Evolutionary conservation across 2,329 filamentous ascomycete species (phyloP).

Genomic region (Dactylonectria estremocensis): DNA sequence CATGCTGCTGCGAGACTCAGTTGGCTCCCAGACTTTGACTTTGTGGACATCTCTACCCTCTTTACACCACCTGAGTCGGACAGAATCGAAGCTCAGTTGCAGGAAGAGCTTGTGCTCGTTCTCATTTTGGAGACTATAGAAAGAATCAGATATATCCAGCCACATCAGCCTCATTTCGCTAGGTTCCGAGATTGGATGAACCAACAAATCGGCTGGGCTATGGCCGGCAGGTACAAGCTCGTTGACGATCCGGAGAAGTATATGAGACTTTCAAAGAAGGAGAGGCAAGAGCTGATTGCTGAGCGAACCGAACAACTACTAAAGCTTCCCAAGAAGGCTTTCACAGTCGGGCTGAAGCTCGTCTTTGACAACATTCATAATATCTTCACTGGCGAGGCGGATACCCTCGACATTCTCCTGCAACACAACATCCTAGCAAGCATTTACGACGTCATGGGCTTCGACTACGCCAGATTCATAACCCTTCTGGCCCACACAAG

Average conservation of each 20-base stretch:
- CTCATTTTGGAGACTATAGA: slow-evolving; percentile 18
- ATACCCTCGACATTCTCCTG: slow-evolving; percentile 16
- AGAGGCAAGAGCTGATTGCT: slow-evolving; percentile 1
- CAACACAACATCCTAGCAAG: slow-evolving; percentile 16
- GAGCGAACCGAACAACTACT: not conserved
- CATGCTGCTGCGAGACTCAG: slow-evolving; percentile 20
- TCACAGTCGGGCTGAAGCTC: slow-evolving; percentile 1
- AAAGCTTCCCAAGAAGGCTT: slow-evolving; percentile 9
- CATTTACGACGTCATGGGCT: slow-evolving; percentile 15
- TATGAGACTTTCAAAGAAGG: not conserved
- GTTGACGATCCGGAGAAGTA: slow-evolving; percentile 45
- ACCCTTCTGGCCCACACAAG: slow-evolving; percentile 48
- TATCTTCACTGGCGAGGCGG: slow-evolving; percentile 20
- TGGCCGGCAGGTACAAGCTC: slow-evolving; percentile 47
- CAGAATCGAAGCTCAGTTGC: not conserved
- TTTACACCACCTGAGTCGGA: slow-evolving; percentile 6
- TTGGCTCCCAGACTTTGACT: slow-evolving; percentile 32
- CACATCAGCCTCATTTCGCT: slow-evolving; percentile 24
- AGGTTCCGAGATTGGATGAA: slow-evolving; percentile 28
- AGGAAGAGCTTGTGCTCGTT: slow-evolving; percentile 21
- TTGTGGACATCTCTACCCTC: slow-evolving; percentile 10
- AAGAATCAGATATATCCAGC: slow-evolving; percentile 16
- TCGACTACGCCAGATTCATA: slow-evolving; percentile 21
- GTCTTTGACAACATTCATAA: slow-evolving; percentile 17
- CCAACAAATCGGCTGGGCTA: slow-evolving; percentile 17